These are phyloP conservation scores for Penicillium canescens DNA, from an alignment of 495 filamentous ascomycete species.

Conservation along the genomic window DNA sequence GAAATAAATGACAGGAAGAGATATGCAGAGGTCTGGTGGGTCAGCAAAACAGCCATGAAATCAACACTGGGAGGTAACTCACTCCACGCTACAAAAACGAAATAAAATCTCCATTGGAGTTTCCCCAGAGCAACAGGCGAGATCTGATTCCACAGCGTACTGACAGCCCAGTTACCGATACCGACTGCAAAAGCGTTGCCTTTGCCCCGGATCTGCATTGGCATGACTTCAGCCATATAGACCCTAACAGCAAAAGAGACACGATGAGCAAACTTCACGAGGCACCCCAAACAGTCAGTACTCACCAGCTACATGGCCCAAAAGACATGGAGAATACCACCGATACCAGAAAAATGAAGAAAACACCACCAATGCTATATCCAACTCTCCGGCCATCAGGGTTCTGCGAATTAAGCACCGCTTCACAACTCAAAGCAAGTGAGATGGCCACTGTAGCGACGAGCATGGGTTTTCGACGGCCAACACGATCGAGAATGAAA, in stretches of 20 bases:
- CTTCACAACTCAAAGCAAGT: conserved; percentile 45
- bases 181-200: conserved; percentile 49
- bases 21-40: conserved; percentile 33
- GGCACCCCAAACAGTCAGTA: background rate
- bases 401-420: conserved; percentile 41
- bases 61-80: conserved; percentile 10
- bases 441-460: conserved; percentile 42
- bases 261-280: background rate
- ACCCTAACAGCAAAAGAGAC: conserved; percentile 20
- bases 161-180: conserved; percentile 52
- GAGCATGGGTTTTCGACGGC: conserved; percentile 37
- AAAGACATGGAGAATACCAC: conserved; percentile 48
- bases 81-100: conserved; percentile 46
- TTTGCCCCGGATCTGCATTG: conserved; percentile 48
- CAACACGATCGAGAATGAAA: conserved; percentile 42
- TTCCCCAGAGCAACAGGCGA: conserved; percentile 47
- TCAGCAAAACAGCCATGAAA: conserved; percentile 5
- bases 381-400: conserved; percentile 30
- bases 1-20: conserved; percentile 47
- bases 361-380: conserved; percentile 46
- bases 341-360: conserved; percentile 51
- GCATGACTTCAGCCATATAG: conserved; percentile 53
- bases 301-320: conserved; percentile 47
- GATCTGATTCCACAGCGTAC: conserved; percentile 51
- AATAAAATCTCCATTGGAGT: conserved; percentile 48